Evolutionary conservation across 208 protist species (phyloP).

Genomic region (Acanthamoeba healyi): DNA sequence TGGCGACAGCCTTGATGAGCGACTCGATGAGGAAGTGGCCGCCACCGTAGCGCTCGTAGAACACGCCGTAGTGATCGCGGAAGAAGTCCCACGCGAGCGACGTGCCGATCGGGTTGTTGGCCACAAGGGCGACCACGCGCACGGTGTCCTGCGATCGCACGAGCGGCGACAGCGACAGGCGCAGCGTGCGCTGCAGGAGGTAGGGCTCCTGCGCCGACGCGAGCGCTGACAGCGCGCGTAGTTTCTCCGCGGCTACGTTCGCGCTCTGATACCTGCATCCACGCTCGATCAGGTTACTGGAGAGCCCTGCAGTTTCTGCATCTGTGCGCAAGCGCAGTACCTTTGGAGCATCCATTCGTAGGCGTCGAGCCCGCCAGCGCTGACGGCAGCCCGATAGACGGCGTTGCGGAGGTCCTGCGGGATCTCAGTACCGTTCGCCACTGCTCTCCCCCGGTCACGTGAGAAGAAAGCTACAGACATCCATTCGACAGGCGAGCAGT

Average conservation of each 20-base stretch:
- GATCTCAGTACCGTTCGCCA: not conserved
- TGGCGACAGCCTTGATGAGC: slow-evolving; percentile 69
- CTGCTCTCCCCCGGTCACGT: not conserved
- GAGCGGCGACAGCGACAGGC: slow-evolving; percentile 27
- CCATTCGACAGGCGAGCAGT: not conserved
- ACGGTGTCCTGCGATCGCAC: slow-evolving; percentile 69
- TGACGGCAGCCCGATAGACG: not conserved
- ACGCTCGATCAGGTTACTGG: not conserved
- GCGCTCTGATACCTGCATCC: not conserved
- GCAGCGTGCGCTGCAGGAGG: slow-evolving; percentile 58
- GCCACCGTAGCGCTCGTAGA: slow-evolving; percentile 65
- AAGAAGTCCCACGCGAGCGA: slow-evolving; percentile 80
- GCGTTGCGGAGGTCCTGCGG: slow-evolving; percentile 39
- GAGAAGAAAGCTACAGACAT: not conserved
- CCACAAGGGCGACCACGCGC: slow-evolving; percentile 48
- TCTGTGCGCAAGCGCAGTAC: too few relatives aligned
- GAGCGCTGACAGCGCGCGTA: not conserved
- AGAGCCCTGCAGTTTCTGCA: not conserved
- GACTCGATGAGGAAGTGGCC: slow-evolving; percentile 72
- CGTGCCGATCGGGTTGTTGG: not conserved
- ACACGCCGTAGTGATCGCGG: slow-evolving; percentile 67
- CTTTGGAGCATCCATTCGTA: slow-evolving; percentile 64
- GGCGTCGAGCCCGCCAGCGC: slow-evolving; percentile 11
- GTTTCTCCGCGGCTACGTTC: slow-evolving; percentile 38
- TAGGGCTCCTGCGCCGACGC: slow-evolving; percentile 50